A percentile compares a stretch with the other conserved stretches of the same genome.
Conservation (phyloP, 306 rosid species). For the Trichosanthes truncata region DNA sequence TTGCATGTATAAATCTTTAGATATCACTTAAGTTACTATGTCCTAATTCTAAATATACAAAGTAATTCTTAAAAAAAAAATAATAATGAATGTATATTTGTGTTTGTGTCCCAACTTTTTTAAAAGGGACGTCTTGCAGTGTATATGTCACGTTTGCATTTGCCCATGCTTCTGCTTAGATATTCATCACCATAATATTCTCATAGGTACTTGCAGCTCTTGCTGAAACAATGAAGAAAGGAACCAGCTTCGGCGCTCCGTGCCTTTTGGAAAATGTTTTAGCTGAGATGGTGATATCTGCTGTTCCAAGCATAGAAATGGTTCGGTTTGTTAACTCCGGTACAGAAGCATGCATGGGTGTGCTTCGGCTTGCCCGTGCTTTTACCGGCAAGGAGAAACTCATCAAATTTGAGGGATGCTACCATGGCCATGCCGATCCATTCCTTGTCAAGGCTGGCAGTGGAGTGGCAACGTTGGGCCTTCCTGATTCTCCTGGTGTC, state of each 20-base stretch:
- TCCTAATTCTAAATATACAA: background rate
- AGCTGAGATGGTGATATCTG: conserved; percentile 76
- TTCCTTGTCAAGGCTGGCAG: conserved; percentile 95
- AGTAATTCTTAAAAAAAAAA: background rate
- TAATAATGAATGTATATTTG: background rate
- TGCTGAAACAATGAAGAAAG: conserved; percentile 84
- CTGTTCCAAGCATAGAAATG: conserved; percentile 93
- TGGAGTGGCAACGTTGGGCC: conserved; percentile 93
- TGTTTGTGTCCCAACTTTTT: background rate
- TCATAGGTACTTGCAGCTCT: conserved; percentile 89
- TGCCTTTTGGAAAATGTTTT: conserved; percentile 71
- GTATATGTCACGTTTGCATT: background rate
- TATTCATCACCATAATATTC: conserved; percentile 10
- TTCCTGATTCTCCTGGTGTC: conserved; percentile 97
- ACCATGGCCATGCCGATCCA: conserved; percentile 97
- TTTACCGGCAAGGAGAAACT: conserved; percentile 60
- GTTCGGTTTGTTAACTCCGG: conserved; percentile 95
- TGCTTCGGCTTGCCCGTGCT: conserved; percentile 84
- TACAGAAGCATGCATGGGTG: conserved; percentile 96
- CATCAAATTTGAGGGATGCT: conserved; percentile 92
- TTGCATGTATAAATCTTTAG: background rate
- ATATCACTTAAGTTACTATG: background rate
- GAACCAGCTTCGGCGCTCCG: conserved; percentile 98
- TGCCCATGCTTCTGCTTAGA: background rate
- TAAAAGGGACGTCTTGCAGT: background rate